A percentile compares a stretch with the other conserved stretches of the same genome.
Conservation (phyloP, 768 basidiomycete species). For the Amyloporia xantha region DNA sequence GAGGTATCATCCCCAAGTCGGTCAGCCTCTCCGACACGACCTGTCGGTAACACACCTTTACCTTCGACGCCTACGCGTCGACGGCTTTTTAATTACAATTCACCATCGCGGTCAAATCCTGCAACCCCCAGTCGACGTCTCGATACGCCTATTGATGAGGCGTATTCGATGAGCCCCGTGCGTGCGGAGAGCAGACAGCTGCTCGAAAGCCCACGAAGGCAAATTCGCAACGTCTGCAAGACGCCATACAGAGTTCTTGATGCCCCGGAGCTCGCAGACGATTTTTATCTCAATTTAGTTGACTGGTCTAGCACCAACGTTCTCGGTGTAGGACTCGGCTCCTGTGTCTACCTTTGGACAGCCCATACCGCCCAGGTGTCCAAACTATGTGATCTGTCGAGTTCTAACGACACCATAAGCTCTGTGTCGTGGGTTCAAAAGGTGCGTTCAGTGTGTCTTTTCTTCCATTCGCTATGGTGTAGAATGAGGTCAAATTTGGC, state of each 20-base stretch:
- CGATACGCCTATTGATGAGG: conserved; percentile 81
- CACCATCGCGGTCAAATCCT: conserved; percentile 47
- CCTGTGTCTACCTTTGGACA: conserved; percentile 95
- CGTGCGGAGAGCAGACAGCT: conserved; percentile 75
- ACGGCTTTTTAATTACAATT: conserved; percentile 64
- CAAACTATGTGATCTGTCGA: conserved; percentile 77
- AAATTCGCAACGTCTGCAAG: conserved; percentile 80
- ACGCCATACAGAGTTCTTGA: conserved; percentile 97
- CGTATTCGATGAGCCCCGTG: conserved; percentile 88
- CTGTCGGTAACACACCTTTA: conserved; percentile 20
- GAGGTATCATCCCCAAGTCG: conserved; percentile 68
- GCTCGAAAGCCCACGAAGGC: conserved; percentile 77
- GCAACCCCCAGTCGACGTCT: conserved; percentile 53
- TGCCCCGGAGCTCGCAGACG: conserved; percentile 94
- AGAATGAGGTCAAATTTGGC: no score
- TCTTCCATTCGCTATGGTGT: no score
- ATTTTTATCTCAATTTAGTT: conserved; percentile 97
- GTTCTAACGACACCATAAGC: conserved; percentile 67
- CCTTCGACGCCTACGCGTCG: conserved; percentile 43
- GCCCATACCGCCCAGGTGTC: conserved; percentile 90
- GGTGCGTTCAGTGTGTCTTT: conserved; percentile 22
- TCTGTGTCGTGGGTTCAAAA: conserved; percentile 92
- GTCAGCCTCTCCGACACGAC: conserved; percentile 48
- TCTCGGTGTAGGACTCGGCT: conserved; percentile 85
- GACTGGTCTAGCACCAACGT: conserved; percentile 97